Percentiles rank a stretch among this genome's conserved stretches.
These are phyloP conservation scores for Curvularia spicifera DNA, from an alignment of 2,329 filamentous ascomycete species.

Conservation along the genomic window DNA sequence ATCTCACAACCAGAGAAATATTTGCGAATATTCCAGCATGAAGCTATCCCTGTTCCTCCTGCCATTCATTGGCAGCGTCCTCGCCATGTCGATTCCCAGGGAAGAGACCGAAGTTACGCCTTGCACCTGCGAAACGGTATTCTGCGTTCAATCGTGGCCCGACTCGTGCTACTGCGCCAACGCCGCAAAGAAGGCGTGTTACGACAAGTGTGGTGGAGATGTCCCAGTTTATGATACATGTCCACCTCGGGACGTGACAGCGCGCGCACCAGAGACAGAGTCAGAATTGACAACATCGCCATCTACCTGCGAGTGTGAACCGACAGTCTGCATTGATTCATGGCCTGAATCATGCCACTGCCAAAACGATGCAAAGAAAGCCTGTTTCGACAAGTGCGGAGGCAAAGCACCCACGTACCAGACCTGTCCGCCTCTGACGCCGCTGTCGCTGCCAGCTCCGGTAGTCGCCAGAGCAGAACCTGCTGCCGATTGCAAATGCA, in stretches of 20 bases:
- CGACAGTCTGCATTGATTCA: conserved; percentile 24
- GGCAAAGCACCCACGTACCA: conserved; percentile 8
- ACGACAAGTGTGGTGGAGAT: conserved; percentile 33
- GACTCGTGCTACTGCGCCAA: conserved; percentile 41
- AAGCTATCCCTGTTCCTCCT: conserved; percentile 8
- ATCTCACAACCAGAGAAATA: neutral
- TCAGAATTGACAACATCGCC: neutral
- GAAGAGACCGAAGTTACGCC: neutral
- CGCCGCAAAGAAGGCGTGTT: conserved; percentile 31
- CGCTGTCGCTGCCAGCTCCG: no score
- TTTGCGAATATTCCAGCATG: neutral
- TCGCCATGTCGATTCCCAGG: conserved; percentile 1
- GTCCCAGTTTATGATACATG: conserved; percentile 1
- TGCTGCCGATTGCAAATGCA: conserved; percentile 29
- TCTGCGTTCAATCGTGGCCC: conserved; percentile 35
- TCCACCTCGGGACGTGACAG: neutral
- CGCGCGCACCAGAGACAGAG: neutral
- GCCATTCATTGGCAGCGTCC: conserved; percentile 4
- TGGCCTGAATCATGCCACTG: conserved; percentile 43
- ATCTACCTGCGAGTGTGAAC: conserved; percentile 33
- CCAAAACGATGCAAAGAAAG: conserved; percentile 27
- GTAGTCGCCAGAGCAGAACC: neutral
- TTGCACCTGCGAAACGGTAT: conserved; percentile 26
- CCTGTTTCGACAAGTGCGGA: conserved; percentile 36
- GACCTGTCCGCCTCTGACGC: neutral